Evolutionary conservation across 208 protist genomes (phyloP), one percentile per base, ranked within the genome.

Genomic region (Herpetomonas samuelpessoai): DNA sequence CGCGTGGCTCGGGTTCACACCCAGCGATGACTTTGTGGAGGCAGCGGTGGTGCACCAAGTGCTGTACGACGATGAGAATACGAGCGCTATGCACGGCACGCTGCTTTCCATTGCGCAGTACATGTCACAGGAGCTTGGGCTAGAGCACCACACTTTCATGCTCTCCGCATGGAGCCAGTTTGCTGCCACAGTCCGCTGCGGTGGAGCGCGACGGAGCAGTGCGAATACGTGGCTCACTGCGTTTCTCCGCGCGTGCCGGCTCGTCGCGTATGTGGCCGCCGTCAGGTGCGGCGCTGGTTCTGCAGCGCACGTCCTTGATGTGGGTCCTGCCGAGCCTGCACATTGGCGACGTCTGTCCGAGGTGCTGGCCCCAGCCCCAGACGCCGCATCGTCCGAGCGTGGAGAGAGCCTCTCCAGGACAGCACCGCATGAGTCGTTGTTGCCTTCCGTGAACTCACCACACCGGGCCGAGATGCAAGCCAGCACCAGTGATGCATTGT

Each of bases 121-220:
- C 55, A 9, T 48, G 4, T 61, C 86, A 19, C 21, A 80, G 2
- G 35, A 65, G 45, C 49, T 70, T 12, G 67, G 68, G 1, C 59
- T 81, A 44, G 82, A 91, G 58, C 65, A 56, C 16, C 81, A 76
- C 71, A 48, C 63, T 24, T 92, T 92, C 54, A 57, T 84, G 4
- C 58, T 92, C 4, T 74, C 78, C 31, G 62, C 67, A 25, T 92
- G 84, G 83, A 51, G 84, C 25, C 70, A 83, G 41, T 85, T 95
- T 48, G 56, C 69, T 12, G 75, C 76, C 9, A 30, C 58, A 27
- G 73, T 76, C 29, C 35, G 35, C 35, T 41, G 9, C 35, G 35
- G 9, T 41, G n/a, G n/a, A n/a, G n/a, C n/a, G n/a, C n/a, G n/a
- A n/a, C n/a, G n/a, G n/a, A n/a, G n/a, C n/a, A n/a, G n/a, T n/a